These are phyloP conservation scores for Dacryopinax primogenitus DNA, from an alignment of 768 basidiomycete species.

Conservation along the genomic window DNA sequence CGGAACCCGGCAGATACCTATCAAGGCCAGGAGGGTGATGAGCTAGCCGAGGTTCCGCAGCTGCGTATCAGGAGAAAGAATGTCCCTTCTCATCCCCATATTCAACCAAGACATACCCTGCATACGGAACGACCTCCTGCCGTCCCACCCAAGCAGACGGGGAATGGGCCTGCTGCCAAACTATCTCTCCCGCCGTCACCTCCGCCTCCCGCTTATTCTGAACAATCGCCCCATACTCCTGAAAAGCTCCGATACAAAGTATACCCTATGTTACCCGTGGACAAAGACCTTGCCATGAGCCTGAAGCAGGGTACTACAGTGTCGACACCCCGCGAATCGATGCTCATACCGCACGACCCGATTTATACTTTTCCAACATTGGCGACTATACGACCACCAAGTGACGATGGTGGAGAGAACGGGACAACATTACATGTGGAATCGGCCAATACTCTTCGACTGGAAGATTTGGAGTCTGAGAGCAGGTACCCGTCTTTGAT, in stretches of 20 bases:
- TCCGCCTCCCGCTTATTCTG: background rate
- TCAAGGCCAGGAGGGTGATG: background rate
- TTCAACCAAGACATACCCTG: background rate
- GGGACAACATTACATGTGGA: background rate
- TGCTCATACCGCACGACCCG: background rate
- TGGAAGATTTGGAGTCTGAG: background rate
- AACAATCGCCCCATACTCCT: background rate
- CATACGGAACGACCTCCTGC: background rate
- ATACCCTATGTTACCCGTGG: background rate
- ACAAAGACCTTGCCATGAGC: background rate
- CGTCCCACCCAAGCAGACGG: background rate
- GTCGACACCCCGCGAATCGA: background rate
- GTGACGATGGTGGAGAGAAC: background rate
- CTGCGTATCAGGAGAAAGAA: slow-evolving; percentile 22
- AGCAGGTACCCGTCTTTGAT: background rate
- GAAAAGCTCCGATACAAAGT: background rate
- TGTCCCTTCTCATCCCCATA: slow-evolving; percentile 11
- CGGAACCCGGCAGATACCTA: background rate
- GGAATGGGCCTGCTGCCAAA: background rate
- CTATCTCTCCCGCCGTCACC: background rate
- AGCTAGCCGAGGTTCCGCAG: background rate
- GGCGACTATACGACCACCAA: background rate
- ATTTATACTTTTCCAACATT: background rate
- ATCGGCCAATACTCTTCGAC: background rate
- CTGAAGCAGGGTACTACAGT: no score